Conservation (phyloP, 139 green algal genomes). For the Asterochloris erici region DNA sequence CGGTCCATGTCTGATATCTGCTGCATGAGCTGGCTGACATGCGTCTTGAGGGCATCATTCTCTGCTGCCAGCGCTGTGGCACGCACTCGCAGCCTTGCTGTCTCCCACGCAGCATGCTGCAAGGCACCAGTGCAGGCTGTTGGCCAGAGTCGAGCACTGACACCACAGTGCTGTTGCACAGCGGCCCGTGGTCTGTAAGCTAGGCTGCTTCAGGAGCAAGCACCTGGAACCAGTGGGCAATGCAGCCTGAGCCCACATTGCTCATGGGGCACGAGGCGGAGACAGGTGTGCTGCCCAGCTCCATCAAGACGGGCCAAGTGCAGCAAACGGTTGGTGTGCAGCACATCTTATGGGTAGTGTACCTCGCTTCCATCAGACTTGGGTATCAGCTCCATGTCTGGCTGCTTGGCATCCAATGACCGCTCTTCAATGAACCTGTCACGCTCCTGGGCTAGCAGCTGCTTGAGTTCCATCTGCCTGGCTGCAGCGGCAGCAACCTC, state of each 20-base stretch:
- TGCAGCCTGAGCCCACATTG: no score
- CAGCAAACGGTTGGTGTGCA: no score
- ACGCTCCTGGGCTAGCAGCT: conserved; percentile 11
- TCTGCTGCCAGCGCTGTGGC: conserved; percentile 21
- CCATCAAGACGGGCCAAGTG: no score
- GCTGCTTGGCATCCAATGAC: not conserved
- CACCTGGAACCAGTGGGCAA: no score
- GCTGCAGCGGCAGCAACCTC: conserved; percentile 10
- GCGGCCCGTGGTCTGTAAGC: no score
- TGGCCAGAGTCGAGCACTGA: not conserved
- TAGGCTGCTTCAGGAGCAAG: no score
- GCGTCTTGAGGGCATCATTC: conserved; percentile 23
- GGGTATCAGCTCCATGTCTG: not conserved
- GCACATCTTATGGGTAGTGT: not conserved
- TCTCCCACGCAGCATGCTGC: conserved; percentile 19
- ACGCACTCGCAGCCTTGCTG: conserved; percentile 14
- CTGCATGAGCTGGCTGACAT: conserved; percentile 17
- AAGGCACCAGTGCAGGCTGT: not conserved
- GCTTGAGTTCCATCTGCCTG: conserved; percentile 3
- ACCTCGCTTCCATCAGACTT: not conserved
- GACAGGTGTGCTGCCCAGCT: no score
- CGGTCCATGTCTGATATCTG: conserved; percentile 16
- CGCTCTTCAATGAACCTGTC: conserved; percentile 8
- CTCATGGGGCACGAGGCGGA: no score
- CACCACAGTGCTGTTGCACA: not conserved